These are phyloP conservation scores for Scedosporium apiospermum DNA, from an alignment of 2,329 filamentous ascomycete species.

Conservation along the genomic window DNA sequence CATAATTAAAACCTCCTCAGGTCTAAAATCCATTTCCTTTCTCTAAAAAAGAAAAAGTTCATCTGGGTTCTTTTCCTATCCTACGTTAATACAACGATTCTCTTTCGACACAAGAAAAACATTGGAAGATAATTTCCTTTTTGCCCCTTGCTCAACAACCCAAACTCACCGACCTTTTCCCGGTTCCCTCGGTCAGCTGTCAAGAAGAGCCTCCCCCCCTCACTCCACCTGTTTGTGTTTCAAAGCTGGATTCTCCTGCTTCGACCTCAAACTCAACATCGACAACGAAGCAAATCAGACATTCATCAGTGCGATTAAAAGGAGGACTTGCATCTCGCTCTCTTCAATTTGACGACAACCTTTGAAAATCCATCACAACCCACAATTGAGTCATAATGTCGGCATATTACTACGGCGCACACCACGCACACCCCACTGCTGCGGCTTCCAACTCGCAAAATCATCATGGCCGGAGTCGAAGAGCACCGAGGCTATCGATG, in stretches of 20 bases:
- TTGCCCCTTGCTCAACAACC: neutral
- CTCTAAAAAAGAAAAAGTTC: neutral
- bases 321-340: neutral
- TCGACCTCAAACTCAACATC: constrained; percentile 1
- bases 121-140: neutral
- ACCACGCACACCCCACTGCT: constrained; percentile 38
- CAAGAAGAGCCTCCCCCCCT: constrained; percentile 7
- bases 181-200: constrained; percentile 3
- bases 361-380: neutral
- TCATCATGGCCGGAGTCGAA: constrained; percentile 77
- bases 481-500: constrained; percentile 70
- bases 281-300: neutral
- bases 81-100: neutral
- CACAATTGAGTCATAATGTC: constrained; percentile 38
- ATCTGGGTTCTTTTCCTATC: neutral
- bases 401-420: constrained; percentile 53
- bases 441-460: constrained; percentile 54
- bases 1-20: neutral
- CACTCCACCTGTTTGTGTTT: constrained; percentile 8
- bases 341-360: neutral
- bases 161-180: constrained; percentile 3
- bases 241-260: constrained; percentile 3
- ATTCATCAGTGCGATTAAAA: neutral
- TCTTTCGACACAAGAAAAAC: neutral
- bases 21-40: neutral